Evolutionary conservation across 1,284 basidiomycete species (phyloP).

Genomic region (Moniliella sp.): DNA sequence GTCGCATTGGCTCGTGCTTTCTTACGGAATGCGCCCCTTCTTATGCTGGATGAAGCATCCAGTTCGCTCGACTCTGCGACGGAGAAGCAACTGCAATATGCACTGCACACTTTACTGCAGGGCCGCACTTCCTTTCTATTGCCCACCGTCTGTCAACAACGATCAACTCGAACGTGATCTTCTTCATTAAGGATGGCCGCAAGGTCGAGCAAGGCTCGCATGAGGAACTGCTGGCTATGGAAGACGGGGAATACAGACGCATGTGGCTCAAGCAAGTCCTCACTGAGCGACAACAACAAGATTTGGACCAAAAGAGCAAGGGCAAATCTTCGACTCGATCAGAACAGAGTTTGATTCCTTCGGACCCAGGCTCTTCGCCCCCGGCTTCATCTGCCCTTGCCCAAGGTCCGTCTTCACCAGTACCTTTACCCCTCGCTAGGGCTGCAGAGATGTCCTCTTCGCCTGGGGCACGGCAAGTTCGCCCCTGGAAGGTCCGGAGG

Average conservation of each 20-base stretch:
- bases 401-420: no score
- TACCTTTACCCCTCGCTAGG: no score
- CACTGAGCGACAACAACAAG: slow-evolving; percentile 26
- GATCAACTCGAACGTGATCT: slow-evolving; percentile 28
- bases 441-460: no score
- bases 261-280: slow-evolving; percentile 32
- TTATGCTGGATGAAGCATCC: slow-evolving; percentile 59
- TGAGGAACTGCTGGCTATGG: slow-evolving; percentile 13
- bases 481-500: no score
- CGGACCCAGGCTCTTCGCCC: no score
- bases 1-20: slow-evolving; percentile 68
- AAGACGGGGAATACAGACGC: slow-evolving; percentile 15
- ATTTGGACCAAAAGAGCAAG: no score
- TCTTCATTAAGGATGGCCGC: slow-evolving; percentile 13
- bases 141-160: slow-evolving; percentile 31
- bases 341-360: no score
- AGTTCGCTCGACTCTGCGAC: slow-evolving; percentile 37
- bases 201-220: slow-evolving; percentile 25
- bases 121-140: slow-evolving; percentile 28
- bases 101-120: slow-evolving; percentile 23
- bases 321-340: no score
- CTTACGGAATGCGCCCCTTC: slow-evolving; percentile 60
- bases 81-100: slow-evolving; percentile 23
- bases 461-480: no score
- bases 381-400: no score